Evolutionary conservation across 305 asterid genomes (phyloP).

Genomic region (Fraxinus baroniana): DNA sequence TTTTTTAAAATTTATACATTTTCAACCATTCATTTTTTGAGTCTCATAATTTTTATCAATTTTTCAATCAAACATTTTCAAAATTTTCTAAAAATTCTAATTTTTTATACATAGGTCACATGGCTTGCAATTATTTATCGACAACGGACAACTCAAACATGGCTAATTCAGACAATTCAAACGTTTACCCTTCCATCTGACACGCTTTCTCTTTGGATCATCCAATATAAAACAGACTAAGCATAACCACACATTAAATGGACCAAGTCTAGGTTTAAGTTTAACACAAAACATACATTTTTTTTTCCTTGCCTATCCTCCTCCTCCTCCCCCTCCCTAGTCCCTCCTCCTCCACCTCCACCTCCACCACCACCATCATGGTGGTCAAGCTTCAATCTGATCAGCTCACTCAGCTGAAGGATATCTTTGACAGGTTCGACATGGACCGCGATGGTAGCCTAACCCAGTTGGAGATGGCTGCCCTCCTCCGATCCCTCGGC

Average conservation of each 20-base stretch:
- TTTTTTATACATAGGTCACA: not conserved
- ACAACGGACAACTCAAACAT: not conserved
- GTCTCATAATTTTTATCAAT: not conserved
- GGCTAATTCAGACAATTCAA: not conserved
- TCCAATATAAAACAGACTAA: slow-evolving; percentile 7
- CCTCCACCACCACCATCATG: slow-evolving; percentile 20
- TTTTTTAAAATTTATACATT: not conserved
- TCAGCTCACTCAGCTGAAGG: slow-evolving; percentile 65
- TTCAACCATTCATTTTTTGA: not conserved
- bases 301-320: not conserved
- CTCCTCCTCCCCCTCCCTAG: too few species aligned
- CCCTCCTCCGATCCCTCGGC: slow-evolving; percentile 87
- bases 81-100: not conserved
- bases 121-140: slow-evolving; percentile 9
- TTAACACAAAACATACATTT: not conserved
- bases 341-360: not conserved
- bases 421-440: slow-evolving; percentile 84
- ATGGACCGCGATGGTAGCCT: slow-evolving; percentile 90
- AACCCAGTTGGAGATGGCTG: slow-evolving; percentile 93
- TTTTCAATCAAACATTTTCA: not conserved
- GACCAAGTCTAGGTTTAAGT: slow-evolving; percentile 15
- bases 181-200: slow-evolving; percentile 9
- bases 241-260: slow-evolving; percentile 16
- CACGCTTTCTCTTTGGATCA: slow-evolving; percentile 26
- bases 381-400: slow-evolving; percentile 67